These are phyloP conservation scores for Colletotrichum euphorbiae DNA, from an alignment of 2,329 filamentous ascomycete species.

Conservation along the genomic window DNA sequence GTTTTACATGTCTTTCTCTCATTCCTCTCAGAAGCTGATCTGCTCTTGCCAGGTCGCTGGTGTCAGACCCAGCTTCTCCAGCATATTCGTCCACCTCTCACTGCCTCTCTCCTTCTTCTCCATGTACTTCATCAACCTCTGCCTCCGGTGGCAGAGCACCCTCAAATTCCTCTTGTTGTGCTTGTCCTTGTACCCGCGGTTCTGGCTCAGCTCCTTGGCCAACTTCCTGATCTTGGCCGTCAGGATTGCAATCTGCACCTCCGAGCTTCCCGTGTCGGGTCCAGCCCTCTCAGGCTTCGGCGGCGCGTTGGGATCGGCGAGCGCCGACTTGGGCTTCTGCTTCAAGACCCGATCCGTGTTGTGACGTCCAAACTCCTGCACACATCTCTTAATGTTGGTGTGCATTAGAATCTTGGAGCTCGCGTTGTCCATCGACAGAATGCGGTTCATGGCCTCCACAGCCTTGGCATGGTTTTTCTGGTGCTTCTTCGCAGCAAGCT, in stretches of 20 bases:
- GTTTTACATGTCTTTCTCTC: conserved; percentile 53
- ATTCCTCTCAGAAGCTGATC: conserved; percentile 74
- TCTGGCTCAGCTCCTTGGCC: conserved; percentile 75
- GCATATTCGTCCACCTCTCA: conserved; percentile 87
- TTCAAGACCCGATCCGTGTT: conserved; percentile 80
- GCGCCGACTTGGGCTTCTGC: conserved; percentile 66
- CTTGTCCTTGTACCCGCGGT: conserved; percentile 84
- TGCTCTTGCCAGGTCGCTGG: conserved; percentile 92
- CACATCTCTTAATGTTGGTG: conserved; percentile 85
- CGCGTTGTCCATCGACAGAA: conserved; percentile 81
- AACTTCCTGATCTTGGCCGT: conserved; percentile 92
- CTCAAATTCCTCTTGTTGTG: conserved; percentile 93
- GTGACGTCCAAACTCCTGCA: conserved; percentile 91
- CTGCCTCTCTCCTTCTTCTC: conserved; percentile 91
- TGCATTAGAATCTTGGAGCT: conserved; percentile 83
- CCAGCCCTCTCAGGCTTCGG: conserved; percentile 73
- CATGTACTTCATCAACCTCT: conserved; percentile 90
- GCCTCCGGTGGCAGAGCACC: conserved; percentile 86
- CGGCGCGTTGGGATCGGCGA: conserved; percentile 53
- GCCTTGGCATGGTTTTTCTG: conserved; percentile 73
- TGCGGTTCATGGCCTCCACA: conserved; percentile 80
- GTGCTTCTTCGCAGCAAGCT: conserved; percentile 56
- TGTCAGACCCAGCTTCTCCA: conserved; percentile 85
- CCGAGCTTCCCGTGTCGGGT: conserved; percentile 91
- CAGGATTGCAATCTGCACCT: conserved; percentile 97